Evolutionary conservation across 2,329 filamentous ascomycete genomes (phyloP).

Genomic region (Diaporthe sp.): DNA sequence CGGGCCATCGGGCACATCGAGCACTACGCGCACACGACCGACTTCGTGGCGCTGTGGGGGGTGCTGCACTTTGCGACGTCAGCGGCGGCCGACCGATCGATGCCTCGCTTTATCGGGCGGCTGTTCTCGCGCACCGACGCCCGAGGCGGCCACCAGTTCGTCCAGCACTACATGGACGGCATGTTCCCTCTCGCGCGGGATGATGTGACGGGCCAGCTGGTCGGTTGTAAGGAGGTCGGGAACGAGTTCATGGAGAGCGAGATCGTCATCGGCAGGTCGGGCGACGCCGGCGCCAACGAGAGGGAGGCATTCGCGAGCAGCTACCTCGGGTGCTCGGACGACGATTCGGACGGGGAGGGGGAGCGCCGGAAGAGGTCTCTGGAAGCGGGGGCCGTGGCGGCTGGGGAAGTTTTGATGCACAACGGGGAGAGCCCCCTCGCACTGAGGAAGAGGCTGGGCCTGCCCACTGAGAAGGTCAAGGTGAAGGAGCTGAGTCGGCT

Average conservation of each 20-base stretch:
- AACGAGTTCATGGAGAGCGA: slow-evolving; percentile 72
- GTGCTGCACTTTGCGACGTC: slow-evolving; percentile 73
- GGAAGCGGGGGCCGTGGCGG: not conserved
- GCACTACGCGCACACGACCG: slow-evolving; percentile 80
- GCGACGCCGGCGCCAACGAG: slow-evolving; percentile 54
- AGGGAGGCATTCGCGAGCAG: slow-evolving; percentile 60
- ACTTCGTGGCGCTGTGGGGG: slow-evolving; percentile 81
- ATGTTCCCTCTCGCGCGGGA: slow-evolving; percentile 67
- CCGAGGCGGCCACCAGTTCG: slow-evolving; percentile 67
- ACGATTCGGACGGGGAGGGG: slow-evolving; percentile 51
- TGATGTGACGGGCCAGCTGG: slow-evolving; percentile 51
- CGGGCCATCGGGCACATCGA: slow-evolving; percentile 77
- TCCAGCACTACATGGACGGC: slow-evolving; percentile 70
- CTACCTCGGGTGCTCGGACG: slow-evolving; percentile 53
- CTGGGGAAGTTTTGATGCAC: slow-evolving; percentile 41
- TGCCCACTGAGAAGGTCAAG: slow-evolving; percentile 50
- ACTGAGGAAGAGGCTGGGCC: slow-evolving; percentile 39
- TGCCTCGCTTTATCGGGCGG: slow-evolving; percentile 70
- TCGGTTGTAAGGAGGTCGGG: slow-evolving; percentile 43
- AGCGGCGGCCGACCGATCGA: slow-evolving; percentile 51
- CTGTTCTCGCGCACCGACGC: slow-evolving; percentile 64
- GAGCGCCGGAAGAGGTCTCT: slow-evolving; percentile 32
- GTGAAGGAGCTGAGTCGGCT: slow-evolving; percentile 71
- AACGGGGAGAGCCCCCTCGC: slow-evolving; percentile 40
- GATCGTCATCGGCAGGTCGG: slow-evolving; percentile 56